Evolutionary conservation across 176 grass and related monocot genomes (phyloP).

Genomic region (Dactylis glomerata): DNA sequence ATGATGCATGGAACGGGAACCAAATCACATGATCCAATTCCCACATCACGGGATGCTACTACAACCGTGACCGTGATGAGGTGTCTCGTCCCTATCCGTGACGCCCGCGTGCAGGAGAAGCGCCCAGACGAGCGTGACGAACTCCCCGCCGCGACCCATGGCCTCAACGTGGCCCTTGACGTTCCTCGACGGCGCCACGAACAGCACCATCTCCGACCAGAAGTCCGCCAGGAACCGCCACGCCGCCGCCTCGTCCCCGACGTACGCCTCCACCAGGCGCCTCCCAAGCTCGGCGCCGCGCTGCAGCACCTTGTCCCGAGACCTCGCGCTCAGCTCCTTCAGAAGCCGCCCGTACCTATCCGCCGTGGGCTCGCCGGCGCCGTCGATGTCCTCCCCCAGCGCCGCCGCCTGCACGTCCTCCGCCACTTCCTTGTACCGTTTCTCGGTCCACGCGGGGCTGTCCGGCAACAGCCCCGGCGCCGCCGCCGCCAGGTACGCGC

Average conservation of each 20-base stretch:
- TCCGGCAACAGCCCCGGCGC: slow-evolving; percentile 29
- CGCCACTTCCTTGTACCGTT: slow-evolving; percentile 15
- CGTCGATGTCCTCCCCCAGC: not conserved
- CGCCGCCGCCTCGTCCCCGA: not conserved
- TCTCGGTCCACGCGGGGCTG: not conserved
- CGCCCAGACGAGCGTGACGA: slow-evolving; percentile 40
- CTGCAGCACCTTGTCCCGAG: slow-evolving; percentile 6
- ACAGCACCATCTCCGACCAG: slow-evolving; percentile 40
- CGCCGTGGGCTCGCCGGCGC: not conserved
- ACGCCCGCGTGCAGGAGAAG: slow-evolving; percentile 40
- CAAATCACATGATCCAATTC: not conserved
- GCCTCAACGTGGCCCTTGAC: slow-evolving; percentile 32
- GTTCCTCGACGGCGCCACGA: slow-evolving; percentile 30
- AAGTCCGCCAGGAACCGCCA: slow-evolving; percentile 28
- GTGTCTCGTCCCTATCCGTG: not conserved
- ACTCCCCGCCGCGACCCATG: slow-evolving; percentile 38
- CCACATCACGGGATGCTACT: not conserved
- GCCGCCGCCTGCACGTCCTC: not conserved
- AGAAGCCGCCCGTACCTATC: not conserved
- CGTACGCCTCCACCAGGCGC: slow-evolving; percentile 7
- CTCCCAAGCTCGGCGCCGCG: not conserved
- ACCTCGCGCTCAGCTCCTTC: not conserved
- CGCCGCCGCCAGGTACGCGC: slow-evolving; percentile 26
- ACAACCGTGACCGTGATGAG: too few species aligned
- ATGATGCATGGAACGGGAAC: too few species aligned